Conservation (phyloP, 2,329 filamentous ascomycete species). For the Mycosphaerella sp. region DNA sequence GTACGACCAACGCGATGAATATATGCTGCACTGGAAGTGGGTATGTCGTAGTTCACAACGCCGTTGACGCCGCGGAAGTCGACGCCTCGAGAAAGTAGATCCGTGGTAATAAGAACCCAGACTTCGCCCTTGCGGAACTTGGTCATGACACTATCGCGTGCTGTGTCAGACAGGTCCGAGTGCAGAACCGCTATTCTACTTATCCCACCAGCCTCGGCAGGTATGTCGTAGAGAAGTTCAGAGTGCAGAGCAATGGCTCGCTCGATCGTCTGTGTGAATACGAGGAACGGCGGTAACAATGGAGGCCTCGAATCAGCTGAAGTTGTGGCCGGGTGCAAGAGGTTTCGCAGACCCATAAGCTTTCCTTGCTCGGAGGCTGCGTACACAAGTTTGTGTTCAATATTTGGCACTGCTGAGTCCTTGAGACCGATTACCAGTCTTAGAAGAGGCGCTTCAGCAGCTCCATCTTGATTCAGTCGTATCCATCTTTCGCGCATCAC, state of each 20-base stretch:
- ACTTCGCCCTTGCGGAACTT: constrained; percentile 86
- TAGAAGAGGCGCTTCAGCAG: constrained; percentile 50
- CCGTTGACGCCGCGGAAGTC: constrained; percentile 95
- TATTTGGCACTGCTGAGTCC: constrained; percentile 89
- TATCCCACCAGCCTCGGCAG: constrained; percentile 75
- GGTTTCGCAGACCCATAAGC: constrained; percentile 79
- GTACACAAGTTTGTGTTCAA: constrained; percentile 82
- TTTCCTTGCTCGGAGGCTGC: constrained; percentile 92
- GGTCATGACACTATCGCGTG: constrained; percentile 75
- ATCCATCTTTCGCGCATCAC: constrained; percentile 53
- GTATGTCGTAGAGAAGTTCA: constrained; percentile 92
- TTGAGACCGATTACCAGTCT: constrained; percentile 93
- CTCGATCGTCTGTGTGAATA: constrained; percentile 95
- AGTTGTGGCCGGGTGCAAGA: constrained; percentile 67
- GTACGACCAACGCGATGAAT: constrained; percentile 91
- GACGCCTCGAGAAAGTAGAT: constrained; percentile 83
- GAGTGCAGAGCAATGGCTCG: constrained; percentile 80
- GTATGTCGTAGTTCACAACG: constrained; percentile 96
- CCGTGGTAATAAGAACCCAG: constrained; percentile 95
- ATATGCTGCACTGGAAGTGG: constrained; percentile 81
- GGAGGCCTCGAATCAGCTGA: constrained; percentile 49
- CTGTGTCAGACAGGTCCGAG: constrained; percentile 70
- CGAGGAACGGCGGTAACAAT: constrained; percentile 80
- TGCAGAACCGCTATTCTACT: constrained; percentile 84
- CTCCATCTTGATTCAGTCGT: constrained; percentile 17